Evolutionary conservation across 305 asterid species (phyloP).

Genomic region (Fraxinus sp.): DNA sequence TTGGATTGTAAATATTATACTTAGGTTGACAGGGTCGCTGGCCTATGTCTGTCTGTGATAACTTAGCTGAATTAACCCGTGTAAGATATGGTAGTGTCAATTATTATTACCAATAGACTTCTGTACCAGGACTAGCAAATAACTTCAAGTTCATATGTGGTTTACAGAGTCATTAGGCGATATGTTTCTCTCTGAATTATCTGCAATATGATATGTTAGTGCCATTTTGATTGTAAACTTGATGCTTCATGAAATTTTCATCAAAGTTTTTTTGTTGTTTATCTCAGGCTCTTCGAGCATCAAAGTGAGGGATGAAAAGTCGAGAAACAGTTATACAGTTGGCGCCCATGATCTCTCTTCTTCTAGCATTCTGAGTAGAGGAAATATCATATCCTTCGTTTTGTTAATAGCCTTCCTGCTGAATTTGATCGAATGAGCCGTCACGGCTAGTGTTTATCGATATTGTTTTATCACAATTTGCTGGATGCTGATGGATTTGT

Average conservation of each 20-base stretch:
- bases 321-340: conserved; percentile 50
- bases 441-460: background rate
- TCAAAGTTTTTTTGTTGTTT: background rate
- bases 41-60: background rate
- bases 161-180: background rate
- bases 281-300: conserved; percentile 66
- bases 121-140: background rate
- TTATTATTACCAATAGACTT: background rate
- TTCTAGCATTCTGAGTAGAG: conserved; percentile 25
- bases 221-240: background rate
- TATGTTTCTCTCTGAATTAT: background rate
- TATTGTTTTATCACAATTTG: conserved; percentile 17
- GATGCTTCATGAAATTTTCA: background rate
- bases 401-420: conserved; percentile 36
- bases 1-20: background rate
- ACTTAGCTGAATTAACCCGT: background rate
- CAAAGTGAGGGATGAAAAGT: conserved; percentile 56
- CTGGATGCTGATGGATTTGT: conserved; percentile 14
- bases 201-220: background rate
- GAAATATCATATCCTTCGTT: conserved; percentile 30
- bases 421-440: conserved; percentile 35
- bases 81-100: background rate
- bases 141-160: background rate
- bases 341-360: conserved; percentile 49
- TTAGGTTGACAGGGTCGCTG: background rate